Evolutionary conservation across 2,329 filamentous ascomycete genomes (phyloP).

Genomic region (Neocucurbitaria cava): DNA sequence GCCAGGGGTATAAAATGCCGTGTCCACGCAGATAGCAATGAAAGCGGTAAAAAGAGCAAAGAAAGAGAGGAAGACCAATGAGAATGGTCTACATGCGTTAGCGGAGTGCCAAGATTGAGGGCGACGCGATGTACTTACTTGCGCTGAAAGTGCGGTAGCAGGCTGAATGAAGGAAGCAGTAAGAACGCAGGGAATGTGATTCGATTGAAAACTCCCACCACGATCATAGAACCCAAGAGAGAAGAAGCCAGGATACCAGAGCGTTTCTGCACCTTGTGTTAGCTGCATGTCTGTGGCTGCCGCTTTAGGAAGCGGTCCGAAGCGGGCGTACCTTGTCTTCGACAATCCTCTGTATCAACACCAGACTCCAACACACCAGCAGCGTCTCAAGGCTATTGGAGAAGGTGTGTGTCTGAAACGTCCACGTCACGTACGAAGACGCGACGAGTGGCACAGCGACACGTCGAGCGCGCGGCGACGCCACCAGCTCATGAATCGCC

Average conservation of each 20-base stretch:
- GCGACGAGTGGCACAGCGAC: constrained; percentile 84
- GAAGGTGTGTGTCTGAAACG: constrained; percentile 97
- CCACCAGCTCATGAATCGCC: constrained; percentile 91
- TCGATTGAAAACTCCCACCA: constrained; percentile 92
- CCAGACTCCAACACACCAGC: constrained; percentile 89
- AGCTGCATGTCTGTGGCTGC: constrained; percentile 33
- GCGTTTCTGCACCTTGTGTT: constrained; percentile 63
- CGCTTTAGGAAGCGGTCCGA: constrained; percentile 33
- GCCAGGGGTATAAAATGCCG: constrained; percentile 74
- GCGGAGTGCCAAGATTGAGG: neutral
- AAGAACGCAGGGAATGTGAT: constrained; percentile 97
- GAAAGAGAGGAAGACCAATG: constrained; percentile 67
- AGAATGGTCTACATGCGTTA: constrained; percentile 56
- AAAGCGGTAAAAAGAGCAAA: constrained; percentile 72
- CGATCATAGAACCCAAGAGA: constrained; percentile 78
- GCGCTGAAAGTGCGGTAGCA: constrained; percentile 84
- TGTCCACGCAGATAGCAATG: constrained; percentile 82
- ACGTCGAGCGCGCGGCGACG: constrained; percentile 72
- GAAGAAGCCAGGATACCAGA: constrained; percentile 78
- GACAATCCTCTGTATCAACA: constrained; percentile 86
- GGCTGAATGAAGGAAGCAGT: constrained; percentile 78
- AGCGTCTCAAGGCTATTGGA: constrained; percentile 97
- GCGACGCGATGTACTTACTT: constrained; percentile 63
- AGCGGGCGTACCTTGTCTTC: constrained; percentile 71
- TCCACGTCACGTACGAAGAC: constrained; percentile 98